These are phyloP conservation scores for Boletus patriciae DNA, from an alignment of 768 basidiomycete species.

Conservation along the genomic window DNA sequence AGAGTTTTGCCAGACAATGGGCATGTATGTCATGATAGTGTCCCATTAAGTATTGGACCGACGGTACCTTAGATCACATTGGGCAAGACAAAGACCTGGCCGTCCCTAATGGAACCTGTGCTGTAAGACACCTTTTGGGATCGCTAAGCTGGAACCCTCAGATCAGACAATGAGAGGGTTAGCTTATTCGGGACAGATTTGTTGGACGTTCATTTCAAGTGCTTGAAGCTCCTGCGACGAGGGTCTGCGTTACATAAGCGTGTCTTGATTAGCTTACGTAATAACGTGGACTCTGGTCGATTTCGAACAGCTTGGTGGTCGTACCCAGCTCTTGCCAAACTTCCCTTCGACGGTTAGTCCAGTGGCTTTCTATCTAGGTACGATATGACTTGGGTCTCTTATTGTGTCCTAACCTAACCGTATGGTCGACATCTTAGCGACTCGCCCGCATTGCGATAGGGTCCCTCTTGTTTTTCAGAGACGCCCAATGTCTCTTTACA, in stretches of 20 bases:
- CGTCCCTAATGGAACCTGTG: too few relatives aligned
- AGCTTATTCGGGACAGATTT: too few relatives aligned
- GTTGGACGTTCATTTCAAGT: too few relatives aligned
- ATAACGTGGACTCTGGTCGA: background rate
- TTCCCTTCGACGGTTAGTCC: background rate
- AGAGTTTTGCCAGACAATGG: background rate
- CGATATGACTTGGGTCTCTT: background rate
- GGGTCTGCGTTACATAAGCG: conserved; percentile 10
- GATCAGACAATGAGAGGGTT: too few relatives aligned
- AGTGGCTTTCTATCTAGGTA: conserved; percentile 5
- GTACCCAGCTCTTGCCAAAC: background rate
- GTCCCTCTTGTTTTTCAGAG: background rate
- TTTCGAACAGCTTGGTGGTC: background rate
- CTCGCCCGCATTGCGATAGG: background rate
- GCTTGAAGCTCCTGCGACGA: background rate
- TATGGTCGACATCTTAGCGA: background rate
- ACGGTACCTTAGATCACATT: too few relatives aligned
- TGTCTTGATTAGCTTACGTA: conserved; percentile 8
- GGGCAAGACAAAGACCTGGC: too few relatives aligned
- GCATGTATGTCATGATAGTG: background rate
- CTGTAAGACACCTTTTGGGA: too few relatives aligned
- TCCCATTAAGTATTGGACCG: background rate
- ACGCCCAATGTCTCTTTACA: conserved; percentile 34
- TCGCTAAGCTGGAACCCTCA: too few relatives aligned
- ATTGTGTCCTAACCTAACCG: background rate